phyloP scores from a whole-genome alignment of 1,139 yeast genomes.

The Pneumocystis sp. region DNA sequence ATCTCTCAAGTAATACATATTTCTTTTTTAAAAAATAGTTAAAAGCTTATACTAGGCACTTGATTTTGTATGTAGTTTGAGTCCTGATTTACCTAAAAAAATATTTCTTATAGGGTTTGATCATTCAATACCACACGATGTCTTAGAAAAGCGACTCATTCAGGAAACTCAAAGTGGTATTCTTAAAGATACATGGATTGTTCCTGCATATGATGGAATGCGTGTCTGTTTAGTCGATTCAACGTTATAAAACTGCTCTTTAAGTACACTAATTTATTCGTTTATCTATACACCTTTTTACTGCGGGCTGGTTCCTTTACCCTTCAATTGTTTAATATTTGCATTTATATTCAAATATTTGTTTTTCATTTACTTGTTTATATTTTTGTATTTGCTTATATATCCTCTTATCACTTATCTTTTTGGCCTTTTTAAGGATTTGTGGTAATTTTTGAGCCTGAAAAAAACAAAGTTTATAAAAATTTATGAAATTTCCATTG shows the following conservation, averaged over 20 bases:
- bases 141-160: conserved; percentile 6
- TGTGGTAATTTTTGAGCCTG: too few relatives aligned
- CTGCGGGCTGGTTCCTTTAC: neutral
- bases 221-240: neutral
- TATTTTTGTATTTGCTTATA: neutral
- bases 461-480: too few relatives aligned
- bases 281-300: neutral
- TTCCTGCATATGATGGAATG: neutral
- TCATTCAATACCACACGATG: conserved; percentile 48
- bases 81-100: conserved; percentile 47
- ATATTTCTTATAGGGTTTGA: conserved; percentile 43
- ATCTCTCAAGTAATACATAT: neutral
- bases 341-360: neutral
- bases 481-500: neutral
- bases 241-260: neutral
- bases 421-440: too few relatives aligned
- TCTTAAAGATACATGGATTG: neutral
- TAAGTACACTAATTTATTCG: neutral
- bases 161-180: neutral
- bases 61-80: conserved; percentile 24
- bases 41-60: conserved; percentile 7
- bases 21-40: neutral
- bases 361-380: neutral
- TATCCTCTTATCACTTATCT: neutral
- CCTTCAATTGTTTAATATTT: neutral